Conservation (phyloP, 164 flowering plant genomes). For the Chimonanthus praecox region DNA sequence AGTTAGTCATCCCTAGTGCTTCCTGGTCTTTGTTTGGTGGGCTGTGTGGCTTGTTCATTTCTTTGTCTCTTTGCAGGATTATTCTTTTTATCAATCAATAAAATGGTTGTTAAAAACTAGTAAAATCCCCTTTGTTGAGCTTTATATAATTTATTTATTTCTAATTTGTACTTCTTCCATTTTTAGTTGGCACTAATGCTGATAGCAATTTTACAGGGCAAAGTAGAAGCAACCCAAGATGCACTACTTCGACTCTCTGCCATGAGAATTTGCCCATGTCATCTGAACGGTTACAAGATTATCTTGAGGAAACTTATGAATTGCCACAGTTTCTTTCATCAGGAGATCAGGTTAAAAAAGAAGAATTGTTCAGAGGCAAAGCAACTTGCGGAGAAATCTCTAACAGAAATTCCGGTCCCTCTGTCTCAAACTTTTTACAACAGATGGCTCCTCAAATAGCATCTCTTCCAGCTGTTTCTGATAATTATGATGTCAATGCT, state of each 20-base stretch:
- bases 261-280: slow-evolving; percentile 14
- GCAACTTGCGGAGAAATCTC: slow-evolving; percentile 35
- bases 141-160: too few relatives aligned
- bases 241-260: slow-evolving; percentile 6
- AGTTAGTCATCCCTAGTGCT: too few relatives aligned
- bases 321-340: slow-evolving; percentile 15
- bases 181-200: neutral
- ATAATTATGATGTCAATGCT: slow-evolving; percentile 13
- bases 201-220: slow-evolving; percentile 28
- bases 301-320: slow-evolving; percentile 19
- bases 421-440: slow-evolving; percentile 5
- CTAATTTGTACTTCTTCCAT: neutral
- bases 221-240: slow-evolving; percentile 10
- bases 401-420: slow-evolving; percentile 20
- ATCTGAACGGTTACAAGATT: slow-evolving; percentile 22
- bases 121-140: too few relatives aligned
- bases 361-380: slow-evolving; percentile 18
- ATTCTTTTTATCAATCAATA: too few relatives aligned
- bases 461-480: slow-evolving; percentile 12
- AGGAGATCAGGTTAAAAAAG: slow-evolving; percentile 18
- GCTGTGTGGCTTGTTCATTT: too few relatives aligned
- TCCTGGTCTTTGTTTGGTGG: too few relatives aligned
- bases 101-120: too few relatives aligned
- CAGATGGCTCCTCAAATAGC: slow-evolving; percentile 17
- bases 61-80: too few relatives aligned